Evolutionary conservation across 495 filamentous ascomycete genomes (phyloP), one percentile per base, ranked within the genome.

Genomic region (Penicillium psychrofluorescens): DNA sequence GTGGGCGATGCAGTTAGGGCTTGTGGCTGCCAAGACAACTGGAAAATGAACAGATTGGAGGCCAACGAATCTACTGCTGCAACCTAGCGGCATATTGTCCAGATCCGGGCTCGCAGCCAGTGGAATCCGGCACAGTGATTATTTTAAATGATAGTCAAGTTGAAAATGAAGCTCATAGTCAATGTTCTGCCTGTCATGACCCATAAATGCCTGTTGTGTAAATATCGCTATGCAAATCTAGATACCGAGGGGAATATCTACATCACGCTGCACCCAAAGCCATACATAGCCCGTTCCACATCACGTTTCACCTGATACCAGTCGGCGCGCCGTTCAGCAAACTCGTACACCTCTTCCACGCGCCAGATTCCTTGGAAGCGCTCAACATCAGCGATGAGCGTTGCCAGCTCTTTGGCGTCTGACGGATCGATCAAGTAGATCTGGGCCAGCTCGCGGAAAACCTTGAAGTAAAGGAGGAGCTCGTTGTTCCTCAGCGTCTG

Each of bases 211-310:
- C 0, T 22, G 4, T 22, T 54, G 52, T 58, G 50, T 47, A 61
- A 44, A 54, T 38, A 32, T 49, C 48, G 46, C 53, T 57, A 48
- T 55, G 49, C 53, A 53, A 52, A 49, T 35, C 40, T 30, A 46
- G 54, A 49, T 55, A 52, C 51, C 76, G 40, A 38, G 33, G 36
- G 32, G 38, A 41, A 45, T 49, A 22, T 22, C 22, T 72, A 96
- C 90, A 97, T 95, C 38, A 91, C 60, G 34, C 52, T 63, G 59
- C 92, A 98, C 37, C 95, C 94, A 67, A 92, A 75, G 37, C 94
- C 94, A 73, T 96, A 97, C 94, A 97, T 95, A 15, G 88, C 90
- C 66, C 86, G 83, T 74, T 99, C 94, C 14, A 99, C 90, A 43
- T 88, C 80, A 45, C 76, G 77, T 68, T 83, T 84, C 5, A 99